phyloP scores from a whole-genome alignment of 306 rosid genomes.

The Vigna unguiculata region DNA sequence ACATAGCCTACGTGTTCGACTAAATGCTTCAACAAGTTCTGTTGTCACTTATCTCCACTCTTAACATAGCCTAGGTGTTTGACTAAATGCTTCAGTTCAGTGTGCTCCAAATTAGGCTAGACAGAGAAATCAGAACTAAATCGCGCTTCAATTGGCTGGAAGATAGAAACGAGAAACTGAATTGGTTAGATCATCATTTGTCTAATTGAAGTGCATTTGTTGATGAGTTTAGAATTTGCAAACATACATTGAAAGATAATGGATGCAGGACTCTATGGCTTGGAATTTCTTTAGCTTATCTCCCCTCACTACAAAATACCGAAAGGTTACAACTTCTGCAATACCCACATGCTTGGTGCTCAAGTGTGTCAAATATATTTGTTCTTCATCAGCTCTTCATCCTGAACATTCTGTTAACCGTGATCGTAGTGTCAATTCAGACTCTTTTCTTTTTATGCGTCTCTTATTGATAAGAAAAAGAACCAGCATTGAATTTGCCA shows the following conservation, averaged over 20 bases:
- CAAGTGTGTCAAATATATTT: conserved; percentile 39
- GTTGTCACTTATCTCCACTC: not conserved
- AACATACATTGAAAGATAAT: conserved; percentile 31
- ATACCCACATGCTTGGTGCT: conserved; percentile 33
- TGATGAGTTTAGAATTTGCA: conserved; percentile 12
- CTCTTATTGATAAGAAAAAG: conserved; percentile 55
- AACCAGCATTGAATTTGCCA: no score
- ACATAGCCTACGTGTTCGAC: conserved; percentile 8
- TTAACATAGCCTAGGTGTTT: not conserved
- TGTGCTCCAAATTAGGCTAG: not conserved
- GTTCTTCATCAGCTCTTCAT: conserved; percentile 40
- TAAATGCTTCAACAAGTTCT: conserved; percentile 15
- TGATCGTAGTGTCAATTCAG: conserved; percentile 29
- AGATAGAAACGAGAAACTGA: not conserved
- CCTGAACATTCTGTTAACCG: conserved; percentile 22
- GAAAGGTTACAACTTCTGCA: conserved; percentile 18
- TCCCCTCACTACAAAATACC: conserved; percentile 47
- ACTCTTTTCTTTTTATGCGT: conserved; percentile 50
- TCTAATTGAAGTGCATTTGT: conserved; percentile 19
- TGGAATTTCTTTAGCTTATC: conserved; percentile 35
- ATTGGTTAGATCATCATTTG: not conserved
- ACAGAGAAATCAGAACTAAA: not conserved
- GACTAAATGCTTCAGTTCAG: conserved; percentile 1
- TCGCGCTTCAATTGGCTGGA: not conserved
- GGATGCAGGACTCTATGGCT: conserved; percentile 35